Conservation (phyloP, 345 rosid species). For the Hibiscus trionum region DNA sequence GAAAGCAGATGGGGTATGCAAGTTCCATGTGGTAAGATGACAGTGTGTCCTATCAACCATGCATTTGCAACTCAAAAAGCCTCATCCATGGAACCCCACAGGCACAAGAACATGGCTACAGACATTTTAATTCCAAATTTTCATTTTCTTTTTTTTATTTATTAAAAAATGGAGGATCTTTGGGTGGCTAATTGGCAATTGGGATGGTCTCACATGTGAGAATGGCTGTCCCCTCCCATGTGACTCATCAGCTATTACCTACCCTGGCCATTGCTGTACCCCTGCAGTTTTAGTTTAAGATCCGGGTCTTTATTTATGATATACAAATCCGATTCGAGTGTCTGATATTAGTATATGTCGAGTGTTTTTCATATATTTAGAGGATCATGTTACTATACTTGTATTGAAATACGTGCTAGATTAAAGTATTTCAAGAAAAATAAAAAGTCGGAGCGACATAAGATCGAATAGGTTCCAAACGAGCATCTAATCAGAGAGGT, state of each 20-base stretch:
- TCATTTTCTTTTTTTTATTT: no score
- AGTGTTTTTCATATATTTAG: no score
- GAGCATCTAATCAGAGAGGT: not conserved
- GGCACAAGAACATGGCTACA: slow-evolving; percentile 1
- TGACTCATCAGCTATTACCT: slow-evolving; percentile 17
- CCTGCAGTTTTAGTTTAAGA: slow-evolving; percentile 7
- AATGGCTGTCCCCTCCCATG: slow-evolving; percentile 31
- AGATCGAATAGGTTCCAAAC: not conserved
- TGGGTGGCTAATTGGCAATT: slow-evolving; percentile 11
- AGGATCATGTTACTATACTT: no score
- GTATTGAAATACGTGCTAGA: not conserved
- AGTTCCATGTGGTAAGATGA: slow-evolving; percentile 5
- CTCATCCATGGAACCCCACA: slow-evolving; percentile 16
- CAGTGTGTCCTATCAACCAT: slow-evolving; percentile 32
- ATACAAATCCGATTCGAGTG: not conserved
- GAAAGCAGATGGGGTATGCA: not conserved
- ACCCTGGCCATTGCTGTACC: slow-evolving; percentile 16
- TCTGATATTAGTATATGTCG: not conserved
- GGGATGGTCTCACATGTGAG: slow-evolving; percentile 35
- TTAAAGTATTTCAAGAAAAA: no score
- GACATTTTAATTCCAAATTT: no score
- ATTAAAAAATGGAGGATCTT: not conserved
- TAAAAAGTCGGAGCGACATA: not conserved
- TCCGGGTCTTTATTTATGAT: not conserved
- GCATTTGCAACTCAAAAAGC: slow-evolving; percentile 18